Base-by-base conservation (phyloP, 2,329 filamentous ascomycete species). In the Fusarium staphyleae region DNA sequence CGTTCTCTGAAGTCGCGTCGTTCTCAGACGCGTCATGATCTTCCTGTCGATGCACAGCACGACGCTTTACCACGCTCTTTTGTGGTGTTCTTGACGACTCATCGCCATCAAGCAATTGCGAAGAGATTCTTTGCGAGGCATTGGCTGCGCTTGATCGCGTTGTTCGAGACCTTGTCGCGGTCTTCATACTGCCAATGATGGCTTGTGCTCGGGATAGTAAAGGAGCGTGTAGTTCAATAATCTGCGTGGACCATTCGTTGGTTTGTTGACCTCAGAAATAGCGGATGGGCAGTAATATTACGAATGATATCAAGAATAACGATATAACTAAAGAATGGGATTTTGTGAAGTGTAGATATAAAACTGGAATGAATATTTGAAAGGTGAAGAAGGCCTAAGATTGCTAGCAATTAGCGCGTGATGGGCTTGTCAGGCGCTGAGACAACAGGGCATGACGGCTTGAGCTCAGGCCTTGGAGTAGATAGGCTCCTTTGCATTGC, bases 11-110 rank as follows among this genome's bases (percentile, higher is more conserved):
- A 24, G 63, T 52, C 46, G 61, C 64, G 59, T 67, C 62, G 54
- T 40, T 42, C 28, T 50, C 60, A 24, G 52, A 66, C 60, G 64
- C 57, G 62, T 66, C 62, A 15, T 47, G 60, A 22, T 63, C 60
- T 16, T 63, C 45, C 16, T 63, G 55, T 1, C 26, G 50, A n/a
- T 15, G 49, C 29, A 35, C 40, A 8, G 54, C 37, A 16, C 52
- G 41, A 7, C 62, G 64, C 28, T 66, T 66, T n/a, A 24, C 13
- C 10, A 26, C 34, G 28, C 44, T 41, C 33, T 12, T 28, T 35
- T 34, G 57, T 3, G 28, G 35, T 3, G 29, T 16, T 9, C 34
- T 24, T n/a, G 11, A 15, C 5, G 4, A 24, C 16, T 62, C 60
- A 2, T 62, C 50, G 29, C 63, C 57, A 4, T 48, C 29, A 11